Base-by-base conservation (phyloP, 139 green algal genomes). In the Chlorella sp. region DNA sequence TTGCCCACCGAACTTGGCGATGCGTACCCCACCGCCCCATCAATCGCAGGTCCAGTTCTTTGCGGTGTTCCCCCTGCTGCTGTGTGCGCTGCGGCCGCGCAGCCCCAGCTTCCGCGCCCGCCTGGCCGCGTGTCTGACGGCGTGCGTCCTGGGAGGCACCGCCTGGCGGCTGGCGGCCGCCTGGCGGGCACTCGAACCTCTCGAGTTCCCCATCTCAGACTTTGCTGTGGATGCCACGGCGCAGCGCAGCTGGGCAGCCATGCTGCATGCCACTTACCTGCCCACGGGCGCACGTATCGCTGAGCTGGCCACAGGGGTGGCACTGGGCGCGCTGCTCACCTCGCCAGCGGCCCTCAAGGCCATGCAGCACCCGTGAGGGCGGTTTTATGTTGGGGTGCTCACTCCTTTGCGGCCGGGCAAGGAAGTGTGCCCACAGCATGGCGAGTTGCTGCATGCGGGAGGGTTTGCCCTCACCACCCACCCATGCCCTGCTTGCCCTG, bases 311-410 rank as follows among this genome's bases (percentile, higher is more conserved):
- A n/a, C 24, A 1, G 73, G 73, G 13, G 73, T 48, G 17, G 44
- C 73, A 32, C 73, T 80, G 73, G 73, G 73, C 73, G 22, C 40
- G 32, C 46, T 80, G 73, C 73, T 80, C 22, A 48, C 44, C 44
- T 80, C 73, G 3, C 44, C 73, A 1, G 44, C 44, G 19, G 73
- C 73, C 26, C 44, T 80, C 26, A 43, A n/a, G 44, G 40, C 44
- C 38, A 14, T 64, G 44, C 32, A 38, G 30, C 73, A 17, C 28
- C 65, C 30, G 73, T 64, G 40, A 14, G 70, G 6, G 38, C 24
- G 26, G 24, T 11, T 17, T 54, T 54, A 11, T 7, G 11, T 54
- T 7, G 11, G 46, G 46, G 46, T 7, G 7, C 46, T 7, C 46
- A n/a, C n/a, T n/a, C n/a, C n/a, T n/a, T n/a, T n/a, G n/a, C n/a